phyloP scores from a whole-genome alignment of 108 stramenopile species.

The Aurantiochytrium sp. region DNA sequence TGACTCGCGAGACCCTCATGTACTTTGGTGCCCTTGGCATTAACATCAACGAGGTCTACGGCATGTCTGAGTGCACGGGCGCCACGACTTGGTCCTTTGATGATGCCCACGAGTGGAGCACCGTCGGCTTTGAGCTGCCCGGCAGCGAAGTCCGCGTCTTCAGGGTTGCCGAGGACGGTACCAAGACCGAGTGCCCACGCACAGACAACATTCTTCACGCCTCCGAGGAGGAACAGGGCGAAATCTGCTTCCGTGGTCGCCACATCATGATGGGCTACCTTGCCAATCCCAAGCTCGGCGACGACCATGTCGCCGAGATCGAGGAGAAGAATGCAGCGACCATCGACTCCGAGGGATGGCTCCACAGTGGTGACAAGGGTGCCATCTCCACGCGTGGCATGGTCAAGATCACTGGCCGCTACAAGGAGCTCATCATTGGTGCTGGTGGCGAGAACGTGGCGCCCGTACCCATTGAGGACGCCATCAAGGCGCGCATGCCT shows the following conservation, averaged over 20 bases:
- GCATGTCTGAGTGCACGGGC: slow-evolving; percentile 55
- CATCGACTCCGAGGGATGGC: slow-evolving; percentile 58
- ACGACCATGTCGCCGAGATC: slow-evolving; percentile 30
- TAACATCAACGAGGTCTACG: slow-evolving; percentile 52
- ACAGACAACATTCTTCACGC: not conserved
- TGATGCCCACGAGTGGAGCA: slow-evolving; percentile 25
- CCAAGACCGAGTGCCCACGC: not conserved
- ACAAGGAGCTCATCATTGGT: slow-evolving; percentile 44
- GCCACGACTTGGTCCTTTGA: slow-evolving; percentile 40
- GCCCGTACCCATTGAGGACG: slow-evolving; percentile 53
- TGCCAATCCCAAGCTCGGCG: slow-evolving; percentile 14
- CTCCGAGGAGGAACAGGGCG: slow-evolving; percentile 29
- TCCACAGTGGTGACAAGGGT: slow-evolving; percentile 57
- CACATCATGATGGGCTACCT: slow-evolving; percentile 73
- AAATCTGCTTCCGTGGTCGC: slow-evolving; percentile 59
- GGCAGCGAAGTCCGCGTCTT: not conserved
- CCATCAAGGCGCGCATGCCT: slow-evolving; percentile 42
- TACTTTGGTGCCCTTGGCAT: slow-evolving; percentile 61
- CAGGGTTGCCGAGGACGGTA: not conserved
- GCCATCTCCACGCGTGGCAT: not conserved
- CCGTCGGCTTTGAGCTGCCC: not conserved
- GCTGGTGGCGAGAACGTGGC: slow-evolving; percentile 53
- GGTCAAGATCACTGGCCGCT: slow-evolving; percentile 32
- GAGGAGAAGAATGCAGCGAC: slow-evolving; percentile 55
- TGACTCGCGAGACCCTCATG: slow-evolving; percentile 43